phyloP scores from a whole-genome alignment of 768 basidiomycete genomes.

The Mrakia gelida region DNA sequence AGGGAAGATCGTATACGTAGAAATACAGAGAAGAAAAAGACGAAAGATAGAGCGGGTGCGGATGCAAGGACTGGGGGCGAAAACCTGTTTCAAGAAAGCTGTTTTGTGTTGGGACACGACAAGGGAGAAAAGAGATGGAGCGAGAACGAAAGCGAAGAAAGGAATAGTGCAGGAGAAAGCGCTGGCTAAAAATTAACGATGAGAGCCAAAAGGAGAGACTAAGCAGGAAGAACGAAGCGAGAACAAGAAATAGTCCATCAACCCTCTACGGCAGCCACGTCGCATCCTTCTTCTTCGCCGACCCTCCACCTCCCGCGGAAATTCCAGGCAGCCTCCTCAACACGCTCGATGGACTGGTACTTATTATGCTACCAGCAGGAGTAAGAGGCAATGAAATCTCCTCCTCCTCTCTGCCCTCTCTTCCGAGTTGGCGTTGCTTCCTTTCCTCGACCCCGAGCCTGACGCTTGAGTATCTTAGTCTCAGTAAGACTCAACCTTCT shows the following conservation, averaged over 20 bases:
- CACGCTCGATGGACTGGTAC: background rate
- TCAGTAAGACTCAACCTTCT: background rate
- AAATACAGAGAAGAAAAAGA: no score
- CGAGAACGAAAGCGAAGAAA: no score
- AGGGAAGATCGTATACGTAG: no score
- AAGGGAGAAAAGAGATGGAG: no score
- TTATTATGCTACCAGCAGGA: background rate
- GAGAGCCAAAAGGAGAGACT: background rate
- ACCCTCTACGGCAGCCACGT: background rate
- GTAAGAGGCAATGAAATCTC: background rate
- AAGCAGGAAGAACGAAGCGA: background rate
- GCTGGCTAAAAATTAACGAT: background rate
- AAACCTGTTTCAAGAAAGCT: no score
- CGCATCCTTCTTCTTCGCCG: background rate
- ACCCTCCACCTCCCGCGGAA: background rate
- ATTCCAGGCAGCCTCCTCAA: background rate
- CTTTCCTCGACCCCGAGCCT: no score
- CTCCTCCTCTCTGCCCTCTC: background rate
- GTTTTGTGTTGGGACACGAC: no score
- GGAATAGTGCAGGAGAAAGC: no score
- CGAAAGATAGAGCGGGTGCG: no score
- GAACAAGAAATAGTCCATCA: conserved; percentile 2
- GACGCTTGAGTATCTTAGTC: no score
- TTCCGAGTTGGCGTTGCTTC: background rate
- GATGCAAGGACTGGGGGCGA: no score